phyloP scores from a whole-genome alignment of 768 basidiomycete species.

The Porpolomopsis calyptriformis region DNA sequence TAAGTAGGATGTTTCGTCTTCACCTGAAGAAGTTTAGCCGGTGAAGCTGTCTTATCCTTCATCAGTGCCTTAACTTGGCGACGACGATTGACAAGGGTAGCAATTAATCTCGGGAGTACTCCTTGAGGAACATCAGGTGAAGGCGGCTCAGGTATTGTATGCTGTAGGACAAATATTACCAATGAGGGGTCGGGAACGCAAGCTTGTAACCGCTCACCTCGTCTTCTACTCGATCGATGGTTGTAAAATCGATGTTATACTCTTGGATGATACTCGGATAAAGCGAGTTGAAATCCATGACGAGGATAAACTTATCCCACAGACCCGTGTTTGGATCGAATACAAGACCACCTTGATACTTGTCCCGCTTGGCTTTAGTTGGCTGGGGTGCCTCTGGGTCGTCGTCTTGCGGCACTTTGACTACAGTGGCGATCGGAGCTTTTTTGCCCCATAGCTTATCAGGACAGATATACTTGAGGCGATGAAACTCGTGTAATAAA shows the following conservation, averaged over 20 bases:
- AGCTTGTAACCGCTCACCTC: constrained; percentile 26
- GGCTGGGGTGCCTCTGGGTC: constrained; percentile 50
- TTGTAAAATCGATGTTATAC: constrained; percentile 99
- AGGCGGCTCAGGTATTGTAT: constrained; percentile 85
- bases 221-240: constrained; percentile 65
- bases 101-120: constrained; percentile 93
- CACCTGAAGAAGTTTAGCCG: constrained; percentile 77
- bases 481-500: constrained; percentile 94
- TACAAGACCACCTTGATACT: constrained; percentile 97
- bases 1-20: neutral
- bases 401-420: constrained; percentile 41
- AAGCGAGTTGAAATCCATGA: constrained; percentile 99
- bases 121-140: constrained; percentile 61
- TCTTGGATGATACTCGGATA: constrained; percentile 99
- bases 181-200: neutral
- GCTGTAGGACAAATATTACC: constrained; percentile 14
- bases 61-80: constrained; percentile 86
- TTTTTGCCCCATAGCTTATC: constrained; percentile 89
- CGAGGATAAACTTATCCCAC: constrained; percentile 94
- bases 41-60: constrained; percentile 72
- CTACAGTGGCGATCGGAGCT: constrained; percentile 32
- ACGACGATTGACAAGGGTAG: constrained; percentile 87
- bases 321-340: constrained; percentile 93
- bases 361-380: constrained; percentile 70
- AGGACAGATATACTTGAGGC: constrained; percentile 90